These are phyloP conservation scores for Turnera subulata DNA, from an alignment of 345 rosid species.

Conservation along the genomic window DNA sequence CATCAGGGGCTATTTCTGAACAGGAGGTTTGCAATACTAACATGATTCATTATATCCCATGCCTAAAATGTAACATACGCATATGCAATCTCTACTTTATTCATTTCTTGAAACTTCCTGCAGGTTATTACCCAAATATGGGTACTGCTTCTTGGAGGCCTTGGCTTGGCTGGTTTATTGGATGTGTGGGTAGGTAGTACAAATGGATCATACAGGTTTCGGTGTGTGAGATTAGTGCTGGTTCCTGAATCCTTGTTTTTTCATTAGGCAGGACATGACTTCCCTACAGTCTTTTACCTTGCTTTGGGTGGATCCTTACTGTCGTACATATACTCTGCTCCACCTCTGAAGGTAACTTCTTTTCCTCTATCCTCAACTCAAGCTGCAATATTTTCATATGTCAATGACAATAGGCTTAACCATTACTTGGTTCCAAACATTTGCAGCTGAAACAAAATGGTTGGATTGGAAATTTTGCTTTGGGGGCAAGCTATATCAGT, in stretches of 20 bases:
- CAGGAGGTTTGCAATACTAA: constrained; percentile 51
- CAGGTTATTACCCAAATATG: constrained; percentile 91
- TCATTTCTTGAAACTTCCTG: constrained; percentile 15
- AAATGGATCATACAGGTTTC: constrained; percentile 5
- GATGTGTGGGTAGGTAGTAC: constrained; percentile 45
- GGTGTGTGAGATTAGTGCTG: constrained; percentile 5
- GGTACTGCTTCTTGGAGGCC: constrained; percentile 83
- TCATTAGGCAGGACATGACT: constrained; percentile 80
- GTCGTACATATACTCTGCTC: constrained; percentile 97
- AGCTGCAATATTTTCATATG: constrained; percentile 7
- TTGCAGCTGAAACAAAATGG: constrained; percentile 97
- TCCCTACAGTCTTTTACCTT: constrained; percentile 74
- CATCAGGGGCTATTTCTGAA: constrained; percentile 91
- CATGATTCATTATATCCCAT: neutral
- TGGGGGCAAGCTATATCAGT: constrained; percentile 95
- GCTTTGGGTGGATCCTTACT: constrained; percentile 95
- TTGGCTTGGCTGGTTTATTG: constrained; percentile 54
- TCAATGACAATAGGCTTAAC: constrained; percentile 10
- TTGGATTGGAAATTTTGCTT: constrained; percentile 93
- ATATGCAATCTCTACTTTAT: neutral
- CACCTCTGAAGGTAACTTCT: constrained; percentile 79
- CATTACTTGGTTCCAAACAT: constrained; percentile 17
- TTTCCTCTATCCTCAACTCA: constrained; percentile 12
- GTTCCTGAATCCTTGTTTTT: constrained; percentile 22
- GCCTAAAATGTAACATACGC: neutral